phyloP scores from a whole-genome alignment of 495 filamentous ascomycete species.

The Penicillium arizonense region DNA sequence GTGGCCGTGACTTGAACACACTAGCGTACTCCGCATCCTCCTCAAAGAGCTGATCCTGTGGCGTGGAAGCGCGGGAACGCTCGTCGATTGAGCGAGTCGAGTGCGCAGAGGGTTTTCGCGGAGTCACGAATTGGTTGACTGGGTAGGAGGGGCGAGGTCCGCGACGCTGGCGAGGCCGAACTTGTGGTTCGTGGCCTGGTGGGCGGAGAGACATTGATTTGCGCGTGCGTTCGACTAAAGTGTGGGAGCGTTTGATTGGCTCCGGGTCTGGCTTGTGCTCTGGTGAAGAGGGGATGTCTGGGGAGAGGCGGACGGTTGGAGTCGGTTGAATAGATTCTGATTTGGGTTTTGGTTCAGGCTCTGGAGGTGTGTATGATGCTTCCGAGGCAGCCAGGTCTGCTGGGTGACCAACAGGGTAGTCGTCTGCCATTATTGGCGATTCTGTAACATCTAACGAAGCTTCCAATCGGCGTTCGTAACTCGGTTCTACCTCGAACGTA shows the following conservation, averaged over 20 bases:
- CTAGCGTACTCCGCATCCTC: slow-evolving; percentile 77
- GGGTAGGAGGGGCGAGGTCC: slow-evolving; percentile 54
- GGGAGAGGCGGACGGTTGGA: slow-evolving; percentile 19
- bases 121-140: slow-evolving; percentile 61
- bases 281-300: slow-evolving; percentile 5
- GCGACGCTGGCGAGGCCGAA: slow-evolving; percentile 26
- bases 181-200: slow-evolving; percentile 22
- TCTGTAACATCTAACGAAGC: background rate
- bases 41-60: slow-evolving; percentile 58
- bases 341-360: slow-evolving; percentile 4
- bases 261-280: slow-evolving; percentile 20
- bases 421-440: background rate
- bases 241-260: slow-evolving; percentile 27
- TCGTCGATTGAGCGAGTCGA: slow-evolving; percentile 5
- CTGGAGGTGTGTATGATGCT: background rate
- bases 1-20: slow-evolving; percentile 82
- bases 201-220: slow-evolving; percentile 70
- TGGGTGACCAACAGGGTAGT: background rate
- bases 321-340: slow-evolving; percentile 4
- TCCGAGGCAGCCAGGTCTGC: background rate
- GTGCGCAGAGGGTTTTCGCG: slow-evolving; percentile 32
- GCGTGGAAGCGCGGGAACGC: slow-evolving; percentile 44
- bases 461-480: background rate
- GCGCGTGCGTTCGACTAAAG: slow-evolving; percentile 73
- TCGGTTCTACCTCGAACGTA: background rate